Evolutionary conservation across 805 yeast species (phyloP).

Genomic region (Candida rishiriensis): DNA sequence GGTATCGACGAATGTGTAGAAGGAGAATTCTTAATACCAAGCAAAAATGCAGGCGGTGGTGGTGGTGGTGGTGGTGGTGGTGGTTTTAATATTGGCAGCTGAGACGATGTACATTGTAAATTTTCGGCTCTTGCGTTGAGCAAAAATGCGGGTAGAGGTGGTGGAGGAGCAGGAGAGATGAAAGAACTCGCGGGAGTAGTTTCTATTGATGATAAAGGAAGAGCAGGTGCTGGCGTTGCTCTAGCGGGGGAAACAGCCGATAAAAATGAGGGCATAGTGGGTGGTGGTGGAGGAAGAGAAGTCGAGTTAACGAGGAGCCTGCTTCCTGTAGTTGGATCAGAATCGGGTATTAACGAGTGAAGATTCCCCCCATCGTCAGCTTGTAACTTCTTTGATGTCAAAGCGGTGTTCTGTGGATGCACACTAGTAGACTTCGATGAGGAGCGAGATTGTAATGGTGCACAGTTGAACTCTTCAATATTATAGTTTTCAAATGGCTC

Average conservation of each 20-base stretch:
- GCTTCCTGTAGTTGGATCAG: not conserved
- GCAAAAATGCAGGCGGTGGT: constrained; percentile 23
- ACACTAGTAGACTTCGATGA: no score
- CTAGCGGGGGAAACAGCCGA: constrained; percentile 26
- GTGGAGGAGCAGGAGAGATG: no score
- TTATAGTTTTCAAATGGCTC: constrained; percentile 26
- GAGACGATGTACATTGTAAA: no score
- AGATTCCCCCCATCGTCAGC: no score
- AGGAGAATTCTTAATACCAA: not conserved
- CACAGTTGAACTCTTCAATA: not conserved
- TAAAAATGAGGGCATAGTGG: constrained; percentile 31
- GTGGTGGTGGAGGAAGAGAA: constrained; percentile 17
- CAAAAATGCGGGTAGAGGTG: no score
- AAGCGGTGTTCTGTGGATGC: no score
- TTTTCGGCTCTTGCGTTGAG: no score
- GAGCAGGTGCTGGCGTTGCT: constrained; percentile 3
- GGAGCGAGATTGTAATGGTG: no score
- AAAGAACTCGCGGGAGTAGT: no score
- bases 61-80: constrained; percentile 20
- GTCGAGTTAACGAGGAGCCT: constrained; percentile 6
- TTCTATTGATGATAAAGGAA: constrained; percentile 3
- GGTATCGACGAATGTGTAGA: constrained; percentile 6
- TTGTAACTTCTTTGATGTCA: no score
- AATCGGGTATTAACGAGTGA: no score
- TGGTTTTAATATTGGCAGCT: constrained; percentile 13